Evolutionary conservation across 192 early-diverging fungal species (phyloP), one percentile per base, ranked within the genome.

Genomic region (Linnemannia zychae): DNA sequence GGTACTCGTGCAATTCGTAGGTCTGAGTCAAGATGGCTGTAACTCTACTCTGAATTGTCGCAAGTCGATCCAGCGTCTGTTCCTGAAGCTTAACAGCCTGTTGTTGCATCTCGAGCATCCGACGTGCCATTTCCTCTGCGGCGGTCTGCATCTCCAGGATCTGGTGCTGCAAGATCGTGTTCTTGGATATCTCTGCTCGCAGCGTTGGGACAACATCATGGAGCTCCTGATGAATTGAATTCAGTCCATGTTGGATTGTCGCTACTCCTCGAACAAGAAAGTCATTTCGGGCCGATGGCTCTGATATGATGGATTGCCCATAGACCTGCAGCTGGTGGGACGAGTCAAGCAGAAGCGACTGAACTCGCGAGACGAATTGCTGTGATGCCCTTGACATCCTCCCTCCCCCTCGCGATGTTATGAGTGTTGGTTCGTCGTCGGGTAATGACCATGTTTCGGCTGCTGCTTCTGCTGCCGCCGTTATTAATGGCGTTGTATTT

Each of bases 1-100:
- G 69, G 22, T 78, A 78, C 47, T 79, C 78, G 44, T 79, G 70
- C 22, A 79, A 22, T 18, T 79, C 71, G 33, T 79, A 79, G 2
- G 53, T 79, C 44, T 79, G 78, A 4, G 46, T 67, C 40, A 79
- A 20, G 18, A 79, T 65, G 6, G 78, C 78, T n/a, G 24, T 71
- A 16, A 79, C 34, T n/a, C 63, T 71, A 20, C 31, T 50, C 13
- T 73, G 78, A 9, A 79, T 78, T 4, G 46, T 46, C 1, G 69
- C 52, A 33, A 78, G 57, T 20, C 57, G 77, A 31, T 63, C 53
- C 37, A 78, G 50, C 0, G 49, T 53, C 69, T 78, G 67, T 31
- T 72, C 16, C 16, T 78, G 69, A 36, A 72, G 53, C 17, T 24
- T 5, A 36, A 77, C 20, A 5, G 68, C 47, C 17, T 77, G 31